These are phyloP conservation scores for Neurospora sp. DNA, from an alignment of 495 filamentous ascomycete species.

Conservation along the genomic window DNA sequence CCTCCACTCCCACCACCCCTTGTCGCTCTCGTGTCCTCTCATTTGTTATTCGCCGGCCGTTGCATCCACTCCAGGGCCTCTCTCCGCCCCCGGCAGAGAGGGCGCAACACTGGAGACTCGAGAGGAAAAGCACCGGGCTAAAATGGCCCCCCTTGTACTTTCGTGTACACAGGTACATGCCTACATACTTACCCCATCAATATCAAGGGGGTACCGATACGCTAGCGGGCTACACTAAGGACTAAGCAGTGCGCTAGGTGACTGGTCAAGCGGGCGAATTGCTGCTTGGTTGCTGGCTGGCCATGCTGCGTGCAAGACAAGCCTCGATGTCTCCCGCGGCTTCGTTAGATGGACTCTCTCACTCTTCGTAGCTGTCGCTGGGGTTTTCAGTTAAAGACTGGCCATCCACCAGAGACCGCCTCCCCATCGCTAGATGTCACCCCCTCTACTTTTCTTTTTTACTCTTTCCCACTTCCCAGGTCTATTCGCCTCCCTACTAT, in stretches of 20 bases:
- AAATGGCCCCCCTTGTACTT: slow-evolving; percentile 11
- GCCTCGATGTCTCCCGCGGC: not conserved
- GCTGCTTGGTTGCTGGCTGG: not conserved
- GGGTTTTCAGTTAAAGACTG: slow-evolving; percentile 8
- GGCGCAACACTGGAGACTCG: slow-evolving; percentile 3
- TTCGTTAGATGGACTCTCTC: not conserved
- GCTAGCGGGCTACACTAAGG: slow-evolving; percentile 4
- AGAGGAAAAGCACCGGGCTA: not conserved
- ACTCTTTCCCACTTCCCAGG: slow-evolving; percentile 6
- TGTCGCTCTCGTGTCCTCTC: slow-evolving; percentile 12
- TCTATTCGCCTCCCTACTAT: slow-evolving; percentile 16
- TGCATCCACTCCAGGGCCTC: slow-evolving; percentile 16
- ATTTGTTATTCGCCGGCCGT: slow-evolving; percentile 12
- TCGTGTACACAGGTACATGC: slow-evolving; percentile 7
- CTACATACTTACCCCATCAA: not conserved
- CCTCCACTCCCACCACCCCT: slow-evolving; percentile 10
- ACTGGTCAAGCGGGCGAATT: not conserved
- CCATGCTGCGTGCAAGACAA: not conserved
- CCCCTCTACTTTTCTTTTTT: not conserved
- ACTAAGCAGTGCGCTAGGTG: slow-evolving; percentile 8
- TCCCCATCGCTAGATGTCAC: slow-evolving; percentile 5
- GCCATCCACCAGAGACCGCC: not conserved
- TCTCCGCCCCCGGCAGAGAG: slow-evolving; percentile 13
- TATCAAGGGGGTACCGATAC: slow-evolving; percentile 2
- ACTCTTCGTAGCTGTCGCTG: not conserved